These are phyloP conservation scores for Colletotrichum liriopes DNA, from an alignment of 2,329 filamentous ascomycete genomes.

Conservation along the genomic window DNA sequence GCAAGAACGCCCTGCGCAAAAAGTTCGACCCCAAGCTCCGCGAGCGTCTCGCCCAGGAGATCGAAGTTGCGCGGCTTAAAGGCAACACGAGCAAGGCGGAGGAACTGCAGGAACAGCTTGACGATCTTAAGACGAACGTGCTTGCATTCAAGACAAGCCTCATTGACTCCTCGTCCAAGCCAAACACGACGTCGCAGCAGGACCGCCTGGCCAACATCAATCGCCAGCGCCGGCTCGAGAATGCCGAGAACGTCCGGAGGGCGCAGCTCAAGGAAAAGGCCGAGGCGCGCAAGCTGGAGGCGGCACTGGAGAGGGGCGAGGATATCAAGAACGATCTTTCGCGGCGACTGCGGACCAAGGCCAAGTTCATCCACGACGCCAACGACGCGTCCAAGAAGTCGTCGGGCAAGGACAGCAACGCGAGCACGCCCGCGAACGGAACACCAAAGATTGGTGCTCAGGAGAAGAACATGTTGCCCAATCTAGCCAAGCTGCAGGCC, in stretches of 20 bases:
- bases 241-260: constrained; percentile 91
- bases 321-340: constrained; percentile 71
- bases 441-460: constrained; percentile 65
- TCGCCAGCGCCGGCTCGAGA: constrained; percentile 84
- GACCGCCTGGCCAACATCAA: constrained; percentile 90
- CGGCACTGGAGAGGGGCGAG: constrained; percentile 75
- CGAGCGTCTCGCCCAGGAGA: constrained; percentile 74
- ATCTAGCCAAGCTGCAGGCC: constrained; percentile 68
- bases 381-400: constrained; percentile 58
- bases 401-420: constrained; percentile 60
- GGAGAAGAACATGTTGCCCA: constrained; percentile 63
- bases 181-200: constrained; percentile 75
- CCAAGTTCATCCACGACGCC: constrained; percentile 78
- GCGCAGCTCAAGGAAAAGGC: constrained; percentile 88
- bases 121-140: constrained; percentile 76
- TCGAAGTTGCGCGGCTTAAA: constrained; percentile 76
- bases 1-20: constrained; percentile 77
- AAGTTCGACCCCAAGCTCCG: constrained; percentile 79
- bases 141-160: constrained; percentile 81
- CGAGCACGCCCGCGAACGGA: constrained; percentile 66
- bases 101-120: constrained; percentile 73
- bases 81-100: constrained; percentile 73
- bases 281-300: constrained; percentile 72
- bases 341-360: constrained; percentile 76
- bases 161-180: constrained; percentile 67